Percentiles rank a stretch among this genome's conserved stretches.
phyloP scores from a whole-genome alignment of 768 basidiomycete species.

The Sarcodon sp. region DNA sequence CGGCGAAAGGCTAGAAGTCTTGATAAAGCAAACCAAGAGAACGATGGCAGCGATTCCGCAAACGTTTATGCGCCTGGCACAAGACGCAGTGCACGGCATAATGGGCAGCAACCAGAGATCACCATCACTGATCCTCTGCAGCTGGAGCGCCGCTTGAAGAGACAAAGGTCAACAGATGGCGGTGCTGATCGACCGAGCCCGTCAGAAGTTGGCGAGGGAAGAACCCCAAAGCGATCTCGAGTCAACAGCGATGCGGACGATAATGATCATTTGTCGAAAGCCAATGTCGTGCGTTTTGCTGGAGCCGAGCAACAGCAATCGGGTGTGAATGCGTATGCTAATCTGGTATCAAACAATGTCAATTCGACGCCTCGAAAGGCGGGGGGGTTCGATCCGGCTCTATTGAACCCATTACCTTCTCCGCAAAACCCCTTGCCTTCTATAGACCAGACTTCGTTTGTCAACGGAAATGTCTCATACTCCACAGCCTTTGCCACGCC shows the following conservation, averaged over 20 bases:
- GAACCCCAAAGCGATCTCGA: conserved; percentile 46
- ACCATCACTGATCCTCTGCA: conserved; percentile 62
- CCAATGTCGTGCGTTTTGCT: background rate
- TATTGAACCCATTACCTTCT: conserved; percentile 39
- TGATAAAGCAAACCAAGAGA: conserved; percentile 20
- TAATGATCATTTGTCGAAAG: conserved; percentile 5
- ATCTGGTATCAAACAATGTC: conserved; percentile 18
- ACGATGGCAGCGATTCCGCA: conserved; percentile 8
- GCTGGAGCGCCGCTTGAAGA: conserved; percentile 64
- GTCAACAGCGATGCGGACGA: conserved; percentile 18
- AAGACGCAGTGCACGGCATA: conserved; percentile 61
- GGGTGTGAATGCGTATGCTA: conserved; percentile 3
- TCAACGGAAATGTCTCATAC: conserved; percentile 12
- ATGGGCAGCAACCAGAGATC: conserved; percentile 60
- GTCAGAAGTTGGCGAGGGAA: conserved; percentile 31
- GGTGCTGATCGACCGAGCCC: conserved; percentile 31
- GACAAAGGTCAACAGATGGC: conserved; percentile 48
- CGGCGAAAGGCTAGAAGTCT: conserved; percentile 18
- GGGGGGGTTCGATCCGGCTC: conserved; percentile 34
- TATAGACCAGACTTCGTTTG: conserved; percentile 4
- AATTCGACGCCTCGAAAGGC: conserved; percentile 15
- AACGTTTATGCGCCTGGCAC: conserved; percentile 32
- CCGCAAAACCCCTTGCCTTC: conserved; percentile 14
- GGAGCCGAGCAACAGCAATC: background rate
- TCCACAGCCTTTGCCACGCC: background rate